Conservation (phyloP, 495 filamentous ascomycete species). For the Aspergillus panamensis region DNA sequence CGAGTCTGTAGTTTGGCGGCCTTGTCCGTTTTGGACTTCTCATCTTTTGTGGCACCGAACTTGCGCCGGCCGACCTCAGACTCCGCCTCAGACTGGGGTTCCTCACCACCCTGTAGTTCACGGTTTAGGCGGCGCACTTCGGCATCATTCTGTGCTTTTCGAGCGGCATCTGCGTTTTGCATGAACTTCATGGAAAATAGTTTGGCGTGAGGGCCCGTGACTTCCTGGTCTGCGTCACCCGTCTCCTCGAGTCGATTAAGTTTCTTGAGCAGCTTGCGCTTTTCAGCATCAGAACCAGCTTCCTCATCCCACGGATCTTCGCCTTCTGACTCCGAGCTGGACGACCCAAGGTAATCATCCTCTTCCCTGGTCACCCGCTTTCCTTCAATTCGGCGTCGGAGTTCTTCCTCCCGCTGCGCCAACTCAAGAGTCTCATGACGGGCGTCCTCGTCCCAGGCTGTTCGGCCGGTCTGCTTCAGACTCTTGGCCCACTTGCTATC, state of each 20-base stretch:
- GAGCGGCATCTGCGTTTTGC: constrained; percentile 76
- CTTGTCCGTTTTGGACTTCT: constrained; percentile 22
- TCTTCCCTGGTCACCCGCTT: constrained; percentile 54
- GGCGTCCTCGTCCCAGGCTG: constrained; percentile 77
- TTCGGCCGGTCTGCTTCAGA: constrained; percentile 71
- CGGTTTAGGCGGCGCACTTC: constrained; percentile 69
- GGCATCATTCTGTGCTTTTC: constrained; percentile 75
- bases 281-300: constrained; percentile 52
- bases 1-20: constrained; percentile 26
- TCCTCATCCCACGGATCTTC: constrained; percentile 56
- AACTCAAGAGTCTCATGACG: constrained; percentile 73
- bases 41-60: constrained; percentile 51
- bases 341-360: constrained; percentile 45
- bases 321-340: constrained; percentile 53
- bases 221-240: constrained; percentile 29
- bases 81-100: constrained; percentile 54
- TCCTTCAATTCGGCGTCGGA: constrained; percentile 81
- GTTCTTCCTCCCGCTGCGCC: constrained; percentile 79
- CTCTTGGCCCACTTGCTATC: constrained; percentile 96
- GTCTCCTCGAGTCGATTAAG: constrained; percentile 56
- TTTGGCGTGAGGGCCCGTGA: constrained; percentile 45
- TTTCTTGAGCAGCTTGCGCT: constrained; percentile 51
- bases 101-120: constrained; percentile 58
- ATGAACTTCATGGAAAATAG: constrained; percentile 85
- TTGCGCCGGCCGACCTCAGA: constrained; percentile 59